Conservation (phyloP, 495 filamentous ascomycete species). For the Mycothermus thermophilus region DNA sequence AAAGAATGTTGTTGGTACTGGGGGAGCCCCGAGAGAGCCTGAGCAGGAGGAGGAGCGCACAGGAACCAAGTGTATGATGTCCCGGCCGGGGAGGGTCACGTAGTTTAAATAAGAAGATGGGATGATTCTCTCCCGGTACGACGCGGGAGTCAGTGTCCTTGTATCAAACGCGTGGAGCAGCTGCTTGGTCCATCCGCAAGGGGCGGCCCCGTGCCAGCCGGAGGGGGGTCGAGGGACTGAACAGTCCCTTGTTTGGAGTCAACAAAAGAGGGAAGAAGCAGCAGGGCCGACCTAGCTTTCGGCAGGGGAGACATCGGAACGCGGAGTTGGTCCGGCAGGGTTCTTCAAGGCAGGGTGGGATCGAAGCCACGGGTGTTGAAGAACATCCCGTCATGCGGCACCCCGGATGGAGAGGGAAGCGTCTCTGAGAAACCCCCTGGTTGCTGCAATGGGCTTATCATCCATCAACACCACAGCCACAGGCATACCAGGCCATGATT, state of each 20-base stretch:
- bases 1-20: too few species aligned
- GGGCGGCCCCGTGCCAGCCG: constrained; percentile 3
- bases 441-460: too few species aligned
- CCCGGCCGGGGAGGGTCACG: not conserved
- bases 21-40: too few species aligned
- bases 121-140: too few species aligned
- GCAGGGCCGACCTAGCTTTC: constrained; percentile 11
- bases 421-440: not conserved
- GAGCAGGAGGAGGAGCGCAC: not conserved
- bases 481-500: not conserved
- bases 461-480: not conserved
- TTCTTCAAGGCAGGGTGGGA: not conserved
- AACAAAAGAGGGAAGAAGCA: not conserved
- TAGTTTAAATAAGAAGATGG: constrained; percentile 10
- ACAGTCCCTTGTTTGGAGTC: not conserved
- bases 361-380: constrained; percentile 1
- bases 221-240: not conserved
- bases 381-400: constrained; percentile 4
- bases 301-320: not conserved
- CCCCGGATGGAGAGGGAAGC: not conserved
- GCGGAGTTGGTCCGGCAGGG: too few species aligned
- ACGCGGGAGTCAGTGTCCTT: not conserved
- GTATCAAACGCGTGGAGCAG: constrained; percentile 3
- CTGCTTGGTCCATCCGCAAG: not conserved
- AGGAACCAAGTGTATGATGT: not conserved